These are phyloP conservation scores for Nakazawaea holstii DNA, from an alignment of 805 yeast species.

Conservation along the genomic window DNA sequence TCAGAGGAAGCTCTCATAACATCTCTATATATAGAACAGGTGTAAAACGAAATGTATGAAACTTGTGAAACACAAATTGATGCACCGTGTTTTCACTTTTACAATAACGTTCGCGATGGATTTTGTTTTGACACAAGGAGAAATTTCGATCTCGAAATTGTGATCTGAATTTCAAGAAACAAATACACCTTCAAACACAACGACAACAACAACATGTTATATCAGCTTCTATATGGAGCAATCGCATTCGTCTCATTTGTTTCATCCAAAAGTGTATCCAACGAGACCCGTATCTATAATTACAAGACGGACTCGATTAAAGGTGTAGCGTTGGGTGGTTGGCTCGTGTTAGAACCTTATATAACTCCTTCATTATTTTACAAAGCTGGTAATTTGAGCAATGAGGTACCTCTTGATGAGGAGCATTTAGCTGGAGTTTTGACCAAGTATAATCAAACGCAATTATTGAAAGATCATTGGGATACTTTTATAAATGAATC, in stretches of 20 bases:
- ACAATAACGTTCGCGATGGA: too few relatives aligned
- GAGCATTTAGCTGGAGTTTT: slow-evolving; percentile 57
- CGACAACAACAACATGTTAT: too few relatives aligned
- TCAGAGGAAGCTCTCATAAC: too few relatives aligned
- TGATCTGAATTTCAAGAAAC: too few relatives aligned
- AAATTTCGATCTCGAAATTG: too few relatives aligned
- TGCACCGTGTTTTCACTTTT: too few relatives aligned
- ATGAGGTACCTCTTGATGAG: slow-evolving; percentile 73
- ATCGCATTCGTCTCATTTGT: neutral
- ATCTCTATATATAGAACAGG: too few relatives aligned
- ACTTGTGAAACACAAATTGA: too few relatives aligned
- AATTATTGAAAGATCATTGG: slow-evolving; percentile 69
- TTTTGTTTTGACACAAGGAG: too few relatives aligned
- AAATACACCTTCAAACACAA: too few relatives aligned
- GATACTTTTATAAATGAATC: slow-evolving; percentile 64
- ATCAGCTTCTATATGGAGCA: too few relatives aligned
- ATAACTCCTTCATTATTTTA: slow-evolving; percentile 76
- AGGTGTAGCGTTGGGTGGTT: slow-evolving; percentile 86
- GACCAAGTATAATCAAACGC: slow-evolving; percentile 54
- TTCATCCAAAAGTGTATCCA: neutral
- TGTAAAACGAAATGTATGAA: too few relatives aligned
- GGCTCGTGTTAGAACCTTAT: slow-evolving; percentile 85
- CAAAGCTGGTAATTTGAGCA: slow-evolving; percentile 35
- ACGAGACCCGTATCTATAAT: neutral
- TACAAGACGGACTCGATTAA: slow-evolving; percentile 13